Base-by-base conservation (phyloP, 1,284 basidiomycete genomes). In the Peniophora sp. region DNA sequence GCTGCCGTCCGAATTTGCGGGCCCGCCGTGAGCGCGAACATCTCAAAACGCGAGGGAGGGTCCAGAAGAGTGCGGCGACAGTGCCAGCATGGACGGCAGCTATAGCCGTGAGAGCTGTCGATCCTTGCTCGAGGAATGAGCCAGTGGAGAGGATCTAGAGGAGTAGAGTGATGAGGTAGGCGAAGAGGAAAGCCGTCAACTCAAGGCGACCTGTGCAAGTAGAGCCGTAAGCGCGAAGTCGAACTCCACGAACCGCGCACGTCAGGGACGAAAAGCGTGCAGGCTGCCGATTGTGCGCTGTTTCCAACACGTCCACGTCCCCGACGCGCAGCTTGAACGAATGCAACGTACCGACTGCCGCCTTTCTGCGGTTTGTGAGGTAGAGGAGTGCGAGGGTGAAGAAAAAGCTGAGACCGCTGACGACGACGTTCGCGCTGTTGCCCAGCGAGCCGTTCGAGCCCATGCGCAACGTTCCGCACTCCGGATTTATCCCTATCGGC, bases 121-220 rank as follows among this genome's bases (percentile, higher is more conserved):
- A 75, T 45, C 89, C 88, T 69, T 94, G 91, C 57, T 80, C 65
- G 27, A 94, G 70, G 56, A 93, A 68, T 0, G 89, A 77, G 41
- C 87, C 85, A 20, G 82, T 91, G 10, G 88, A 85, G 50, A 95
- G 54, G 45, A 92, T 77, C 66, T 92, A 87, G 51, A 94, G 72
- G 16, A 81, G 80, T 8, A 90, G 75, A 5, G 87, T 83, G 50
- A 90, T 44, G 54, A 84, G 73, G 68, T 89, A 94, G 1, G 84
- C 56, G 36, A 70, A 56, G 45, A 91, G 72, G 65, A 90, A 81
- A 17, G 74, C 61, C 23, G 80, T 76, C 44, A 91, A 69, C 66
- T 91, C 89, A 49, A 81, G 59, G 23, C 87, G 82, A 48, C 83
- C 85, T 88, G 78, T 32, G 27, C 27, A 32, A 12, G 27, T 12